phyloP scores from a whole-genome alignment of 768 basidiomycete genomes.

The Boletus reticulatus region DNA sequence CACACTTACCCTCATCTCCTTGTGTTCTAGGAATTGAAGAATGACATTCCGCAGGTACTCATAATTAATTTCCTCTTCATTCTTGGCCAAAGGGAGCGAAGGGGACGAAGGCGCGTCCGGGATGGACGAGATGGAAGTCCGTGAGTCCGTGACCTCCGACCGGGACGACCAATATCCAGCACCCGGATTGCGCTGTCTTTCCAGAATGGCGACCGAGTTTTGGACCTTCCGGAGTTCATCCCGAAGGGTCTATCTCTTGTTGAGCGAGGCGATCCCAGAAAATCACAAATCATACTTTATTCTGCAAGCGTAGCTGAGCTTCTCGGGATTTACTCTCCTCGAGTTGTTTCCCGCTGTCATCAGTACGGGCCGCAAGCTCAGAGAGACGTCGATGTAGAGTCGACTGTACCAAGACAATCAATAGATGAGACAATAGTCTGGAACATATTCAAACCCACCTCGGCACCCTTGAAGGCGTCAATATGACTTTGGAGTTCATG shows the following conservation, averaged over 20 bases:
- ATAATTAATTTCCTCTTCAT: slow-evolving; percentile 90
- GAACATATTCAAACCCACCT: slow-evolving; percentile 46
- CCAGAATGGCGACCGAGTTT: slow-evolving; percentile 84
- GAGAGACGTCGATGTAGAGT: slow-evolving; percentile 42
- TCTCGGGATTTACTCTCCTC: slow-evolving; percentile 76
- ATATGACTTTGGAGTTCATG: slow-evolving; percentile 53
- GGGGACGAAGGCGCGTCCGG: slow-evolving; percentile 39
- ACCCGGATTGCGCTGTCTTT: slow-evolving; percentile 89
- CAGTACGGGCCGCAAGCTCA: slow-evolving; percentile 49
- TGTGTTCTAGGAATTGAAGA: slow-evolving; percentile 95
- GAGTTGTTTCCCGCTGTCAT: slow-evolving; percentile 59
- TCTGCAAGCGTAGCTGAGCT: slow-evolving; percentile 64
- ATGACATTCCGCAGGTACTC: slow-evolving; percentile 97
- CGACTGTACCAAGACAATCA: slow-evolving; percentile 34
- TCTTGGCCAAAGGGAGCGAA: slow-evolving; percentile 34
- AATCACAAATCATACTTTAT: slow-evolving; percentile 58
- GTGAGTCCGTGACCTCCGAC: slow-evolving; percentile 31
- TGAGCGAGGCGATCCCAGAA: slow-evolving; percentile 4
- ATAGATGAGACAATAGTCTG: background rate
- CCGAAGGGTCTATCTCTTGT: slow-evolving; percentile 65
- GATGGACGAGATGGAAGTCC: slow-evolving; percentile 42
- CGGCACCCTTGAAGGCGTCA: slow-evolving; percentile 50
- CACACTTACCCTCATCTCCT: slow-evolving; percentile 89
- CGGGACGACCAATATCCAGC: slow-evolving; percentile 86
- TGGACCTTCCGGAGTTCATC: slow-evolving; percentile 97